phyloP scores from a whole-genome alignment of 805 yeast species.

The Pichia californica region DNA sequence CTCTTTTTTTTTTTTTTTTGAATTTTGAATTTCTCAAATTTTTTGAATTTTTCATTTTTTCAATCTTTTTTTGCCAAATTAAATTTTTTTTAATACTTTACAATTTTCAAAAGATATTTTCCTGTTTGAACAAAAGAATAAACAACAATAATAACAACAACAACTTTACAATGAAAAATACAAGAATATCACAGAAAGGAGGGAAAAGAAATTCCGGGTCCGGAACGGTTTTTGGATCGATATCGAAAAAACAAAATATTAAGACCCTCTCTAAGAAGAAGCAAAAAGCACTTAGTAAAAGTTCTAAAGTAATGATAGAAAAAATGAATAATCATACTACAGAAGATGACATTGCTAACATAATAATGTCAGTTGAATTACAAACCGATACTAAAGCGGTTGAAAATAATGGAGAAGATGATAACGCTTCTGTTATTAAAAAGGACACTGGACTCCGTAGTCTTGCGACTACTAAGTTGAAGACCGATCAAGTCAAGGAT shows the following conservation, averaged over 20 bases:
- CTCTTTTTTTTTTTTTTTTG: too few relatives aligned
- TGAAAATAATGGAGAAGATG: conserved; percentile 4
- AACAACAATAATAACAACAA: not conserved
- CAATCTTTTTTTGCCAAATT: too few relatives aligned
- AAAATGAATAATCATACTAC: conserved; percentile 22
- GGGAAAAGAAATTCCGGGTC: too few relatives aligned
- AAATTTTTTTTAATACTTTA: too few relatives aligned
- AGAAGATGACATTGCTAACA: conserved; percentile 18
- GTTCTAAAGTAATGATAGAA: conserved; percentile 22
- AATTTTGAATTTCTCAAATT: too few relatives aligned
- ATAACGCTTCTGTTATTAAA: conserved; percentile 2
- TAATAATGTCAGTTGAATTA: conserved; percentile 13
- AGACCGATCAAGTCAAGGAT: conserved; percentile 30
- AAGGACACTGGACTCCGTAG: conserved; percentile 27
- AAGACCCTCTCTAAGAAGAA: conserved; percentile 17
- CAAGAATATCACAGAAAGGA: too few relatives aligned
- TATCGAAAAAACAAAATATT: not conserved
- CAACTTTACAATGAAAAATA: too few relatives aligned
- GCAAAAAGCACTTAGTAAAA: conserved; percentile 19
- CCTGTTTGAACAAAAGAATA: too few relatives aligned
- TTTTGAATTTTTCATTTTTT: too few relatives aligned
- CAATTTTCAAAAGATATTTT: too few relatives aligned
- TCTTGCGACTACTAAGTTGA: conserved; percentile 36
- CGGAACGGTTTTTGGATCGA: not conserved
- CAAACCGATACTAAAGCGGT: conserved; percentile 11